phyloP scores from a whole-genome alignment of 1,139 yeast genomes.

The Geotrichum europaeum region DNA sequence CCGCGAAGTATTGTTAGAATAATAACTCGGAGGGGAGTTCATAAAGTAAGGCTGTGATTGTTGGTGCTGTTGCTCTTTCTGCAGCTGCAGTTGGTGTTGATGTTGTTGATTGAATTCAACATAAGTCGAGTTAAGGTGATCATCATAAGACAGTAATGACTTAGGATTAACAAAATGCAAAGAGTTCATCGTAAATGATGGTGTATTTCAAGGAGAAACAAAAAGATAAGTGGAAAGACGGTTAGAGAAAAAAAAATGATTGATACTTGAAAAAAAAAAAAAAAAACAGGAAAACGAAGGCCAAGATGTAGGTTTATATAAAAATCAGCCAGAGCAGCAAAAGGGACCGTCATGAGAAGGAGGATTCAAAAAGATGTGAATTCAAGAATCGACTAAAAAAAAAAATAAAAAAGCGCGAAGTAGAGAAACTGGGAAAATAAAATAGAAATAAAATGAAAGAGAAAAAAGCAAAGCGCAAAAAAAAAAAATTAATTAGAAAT shows the following conservation, averaged over 20 bases:
- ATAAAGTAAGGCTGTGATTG: background rate
- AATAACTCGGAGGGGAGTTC: background rate
- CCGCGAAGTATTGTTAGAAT: background rate
- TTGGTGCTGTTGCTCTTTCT: background rate
- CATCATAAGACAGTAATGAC: background rate
- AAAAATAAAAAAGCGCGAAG: no score
- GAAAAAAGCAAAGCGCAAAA: background rate
- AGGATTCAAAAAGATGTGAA: background rate
- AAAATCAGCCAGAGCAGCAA: background rate
- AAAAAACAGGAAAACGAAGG: background rate
- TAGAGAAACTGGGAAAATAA: background rate
- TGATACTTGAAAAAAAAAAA: background rate
- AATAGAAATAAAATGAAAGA: no score
- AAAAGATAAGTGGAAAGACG: background rate
- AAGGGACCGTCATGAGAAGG: background rate
- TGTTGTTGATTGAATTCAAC: background rate
- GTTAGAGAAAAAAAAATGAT: background rate
- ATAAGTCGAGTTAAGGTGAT: background rate
- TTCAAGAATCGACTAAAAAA: background rate
- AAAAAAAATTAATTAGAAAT: no score
- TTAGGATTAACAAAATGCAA: background rate
- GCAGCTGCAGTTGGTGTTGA: background rate
- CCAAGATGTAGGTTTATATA: background rate
- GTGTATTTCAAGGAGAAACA: background rate
- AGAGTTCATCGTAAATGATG: background rate